phyloP scores from a whole-genome alignment of 2,329 filamentous ascomycete genomes.

The Pestalotiopsis sp. region DNA sequence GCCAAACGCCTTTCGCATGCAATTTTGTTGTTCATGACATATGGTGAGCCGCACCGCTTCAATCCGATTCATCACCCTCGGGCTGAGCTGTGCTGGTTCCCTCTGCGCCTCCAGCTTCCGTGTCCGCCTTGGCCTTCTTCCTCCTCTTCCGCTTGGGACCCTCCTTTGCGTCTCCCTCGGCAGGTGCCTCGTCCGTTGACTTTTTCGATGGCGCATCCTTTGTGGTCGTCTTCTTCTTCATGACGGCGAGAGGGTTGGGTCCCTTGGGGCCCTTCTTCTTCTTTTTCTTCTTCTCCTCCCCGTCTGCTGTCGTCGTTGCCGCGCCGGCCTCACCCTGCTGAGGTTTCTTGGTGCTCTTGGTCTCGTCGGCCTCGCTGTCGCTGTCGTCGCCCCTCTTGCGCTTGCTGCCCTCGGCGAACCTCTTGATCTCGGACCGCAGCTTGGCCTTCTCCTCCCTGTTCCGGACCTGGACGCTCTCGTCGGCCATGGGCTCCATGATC shows the following conservation, averaged over 20 bases:
- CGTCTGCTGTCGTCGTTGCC: conserved; percentile 16
- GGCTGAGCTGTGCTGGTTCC: conserved; percentile 3
- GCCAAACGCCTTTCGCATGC: conserved; percentile 4
- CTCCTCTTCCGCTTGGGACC: conserved; percentile 38
- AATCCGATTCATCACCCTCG: conserved; percentile 5
- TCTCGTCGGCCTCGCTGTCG: conserved; percentile 31
- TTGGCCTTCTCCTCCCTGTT: conserved; percentile 73
- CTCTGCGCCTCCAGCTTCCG: conserved; percentile 8
- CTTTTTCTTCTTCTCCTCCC: conserved; percentile 55
- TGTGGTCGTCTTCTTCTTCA: conserved; percentile 51
- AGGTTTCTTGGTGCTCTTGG: conserved; percentile 11
- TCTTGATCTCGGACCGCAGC: conserved; percentile 70
- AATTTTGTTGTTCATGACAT: neutral
- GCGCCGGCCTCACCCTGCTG: neutral
- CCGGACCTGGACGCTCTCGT: conserved; percentile 62
- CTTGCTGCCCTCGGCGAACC: conserved; percentile 51
- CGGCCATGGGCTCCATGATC: conserved; percentile 78
- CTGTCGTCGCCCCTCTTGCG: conserved; percentile 42
- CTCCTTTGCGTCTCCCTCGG: conserved; percentile 9
- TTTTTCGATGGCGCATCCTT: conserved; percentile 24
- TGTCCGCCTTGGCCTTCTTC: conserved; percentile 32
- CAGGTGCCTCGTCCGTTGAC: neutral
- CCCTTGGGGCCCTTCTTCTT: conserved; percentile 64
- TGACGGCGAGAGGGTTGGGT: conserved; percentile 71
- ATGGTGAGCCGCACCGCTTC: neutral